Evolutionary conservation across 345 rosid genomes (phyloP), one percentile per base, ranked within the genome.

Genomic region (Citrus hindsii): DNA sequence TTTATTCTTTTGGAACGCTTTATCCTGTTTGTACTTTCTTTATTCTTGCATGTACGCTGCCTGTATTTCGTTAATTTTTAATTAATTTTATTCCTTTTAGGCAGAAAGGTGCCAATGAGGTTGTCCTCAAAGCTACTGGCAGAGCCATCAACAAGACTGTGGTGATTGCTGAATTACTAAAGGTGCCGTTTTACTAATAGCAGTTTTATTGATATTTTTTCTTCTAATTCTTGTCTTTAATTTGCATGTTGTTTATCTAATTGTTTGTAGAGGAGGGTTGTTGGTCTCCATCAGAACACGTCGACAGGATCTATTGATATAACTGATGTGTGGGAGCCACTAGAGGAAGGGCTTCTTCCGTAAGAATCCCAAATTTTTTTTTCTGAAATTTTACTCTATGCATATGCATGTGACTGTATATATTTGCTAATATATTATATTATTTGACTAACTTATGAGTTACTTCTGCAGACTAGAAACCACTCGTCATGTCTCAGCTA

Each of bases 121-220:
- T 83, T 21, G 61, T 77, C 28, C 82, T 80, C 35, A 83, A 83
- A 48, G 86, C 86, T 6, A 83, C 77, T 73, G 86, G 86, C 4
- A 83, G 86, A 77, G 86, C 86, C 33, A 83, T 83, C 63, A 83
- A 71, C 79, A 83, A 83, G 83, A 77, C 82, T 58, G 86, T 83
- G 51, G 80, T 83, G 83, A 83, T 83, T 28, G 77, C 83, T n/a
- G 83, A 83, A 76, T 75, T 48, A 1, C 38, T 28, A 18, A 21
- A 63, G 67, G 67, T 63, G 9, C 18, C 51, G 8, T 22, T 38
- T 62, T 28, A 27, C 14, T 42, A 42, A 42, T 42, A 42, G 48
- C 48, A 3, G 48, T 42, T 42, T 42, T 12, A 42, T 12, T 42
- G 48, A 42, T 42, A 3, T 12, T 9, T 40, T 3, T 42, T 42